phyloP scores from a whole-genome alignment of 495 filamentous ascomycete genomes.

The Stereocaulon alpinum region DNA sequence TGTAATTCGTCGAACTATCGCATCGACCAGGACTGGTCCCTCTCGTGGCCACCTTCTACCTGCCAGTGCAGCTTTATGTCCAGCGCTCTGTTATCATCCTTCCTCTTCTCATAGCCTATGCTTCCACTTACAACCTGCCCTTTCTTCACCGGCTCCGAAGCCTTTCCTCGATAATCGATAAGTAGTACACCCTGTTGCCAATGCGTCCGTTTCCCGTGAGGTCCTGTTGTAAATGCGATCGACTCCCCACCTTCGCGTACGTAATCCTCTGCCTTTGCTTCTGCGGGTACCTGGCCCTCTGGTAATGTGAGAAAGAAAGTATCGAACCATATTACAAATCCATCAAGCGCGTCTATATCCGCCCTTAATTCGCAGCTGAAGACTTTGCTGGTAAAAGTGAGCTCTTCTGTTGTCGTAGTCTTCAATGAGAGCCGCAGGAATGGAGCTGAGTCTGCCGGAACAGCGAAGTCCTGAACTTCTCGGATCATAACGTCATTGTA shows the following conservation, averaged over 20 bases:
- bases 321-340: slow-evolving; percentile 55
- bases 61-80: slow-evolving; percentile 42
- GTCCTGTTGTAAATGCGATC: slow-evolving; percentile 45
- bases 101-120: slow-evolving; percentile 41
- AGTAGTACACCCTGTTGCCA: slow-evolving; percentile 42
- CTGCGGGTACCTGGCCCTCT: slow-evolving; percentile 30
- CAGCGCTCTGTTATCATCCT: slow-evolving; percentile 35
- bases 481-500: slow-evolving; percentile 52
- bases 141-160: slow-evolving; percentile 33
- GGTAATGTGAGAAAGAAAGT: slow-evolving; percentile 49
- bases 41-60: slow-evolving; percentile 23
- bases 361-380: slow-evolving; percentile 44
- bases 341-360: slow-evolving; percentile 48
- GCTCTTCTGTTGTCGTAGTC: slow-evolving; percentile 44
- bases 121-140: slow-evolving; percentile 39
- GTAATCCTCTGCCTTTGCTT: slow-evolving; percentile 35
- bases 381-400: slow-evolving; percentile 42
- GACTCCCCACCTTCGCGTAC: slow-evolving; percentile 10
- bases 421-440: slow-evolving; percentile 49
- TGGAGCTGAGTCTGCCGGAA: slow-evolving; percentile 38
- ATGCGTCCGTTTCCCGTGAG: slow-evolving; percentile 41
- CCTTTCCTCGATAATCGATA: slow-evolving; percentile 35
- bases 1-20: slow-evolving; percentile 10
- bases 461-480: slow-evolving; percentile 30
- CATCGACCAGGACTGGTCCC: slow-evolving; percentile 23